Conservation (phyloP, 2,329 filamentous ascomycete genomes). For the Aspergillus brasiliensis region DNA sequence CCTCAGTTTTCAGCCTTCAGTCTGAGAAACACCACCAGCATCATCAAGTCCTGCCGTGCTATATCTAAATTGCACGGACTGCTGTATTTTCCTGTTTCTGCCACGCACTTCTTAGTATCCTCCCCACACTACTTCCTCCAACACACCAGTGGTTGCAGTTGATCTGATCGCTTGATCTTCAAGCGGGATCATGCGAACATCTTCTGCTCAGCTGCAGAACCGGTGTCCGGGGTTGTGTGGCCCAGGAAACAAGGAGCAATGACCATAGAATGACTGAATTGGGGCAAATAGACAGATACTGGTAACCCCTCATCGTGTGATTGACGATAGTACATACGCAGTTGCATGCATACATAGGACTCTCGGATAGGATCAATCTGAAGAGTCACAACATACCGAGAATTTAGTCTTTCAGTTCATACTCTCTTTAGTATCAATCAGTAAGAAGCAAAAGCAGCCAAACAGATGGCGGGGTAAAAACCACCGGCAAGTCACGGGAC, state of each 20-base stretch:
- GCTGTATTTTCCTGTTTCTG: not conserved
- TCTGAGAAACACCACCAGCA: not conserved
- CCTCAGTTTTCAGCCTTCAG: not conserved
- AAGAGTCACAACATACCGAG: no score
- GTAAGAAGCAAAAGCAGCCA: not conserved
- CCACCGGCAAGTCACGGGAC: slow-evolving; percentile 21
- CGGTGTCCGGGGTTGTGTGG: not conserved
- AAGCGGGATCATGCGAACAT: slow-evolving; percentile 6
- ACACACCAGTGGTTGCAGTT: not conserved
- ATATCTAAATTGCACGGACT: not conserved
- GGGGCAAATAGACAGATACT: not conserved
- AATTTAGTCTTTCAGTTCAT: no score
- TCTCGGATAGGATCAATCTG: no score
- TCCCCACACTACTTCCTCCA: not conserved
- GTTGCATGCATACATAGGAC: no score
- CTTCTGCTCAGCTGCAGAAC: not conserved
- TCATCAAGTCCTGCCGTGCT: not conserved
- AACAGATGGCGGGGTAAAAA: slow-evolving; percentile 20
- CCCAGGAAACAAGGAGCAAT: not conserved
- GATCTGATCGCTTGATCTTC: slow-evolving; percentile 3
- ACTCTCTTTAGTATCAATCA: no score
- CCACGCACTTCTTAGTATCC: not conserved
- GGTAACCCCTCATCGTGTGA: not conserved
- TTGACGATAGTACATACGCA: not conserved
- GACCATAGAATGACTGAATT: no score